Conservation (phyloP, 2,329 filamentous ascomycete genomes). For the Ophiocordyceps polyrhachis-furcata region DNA sequence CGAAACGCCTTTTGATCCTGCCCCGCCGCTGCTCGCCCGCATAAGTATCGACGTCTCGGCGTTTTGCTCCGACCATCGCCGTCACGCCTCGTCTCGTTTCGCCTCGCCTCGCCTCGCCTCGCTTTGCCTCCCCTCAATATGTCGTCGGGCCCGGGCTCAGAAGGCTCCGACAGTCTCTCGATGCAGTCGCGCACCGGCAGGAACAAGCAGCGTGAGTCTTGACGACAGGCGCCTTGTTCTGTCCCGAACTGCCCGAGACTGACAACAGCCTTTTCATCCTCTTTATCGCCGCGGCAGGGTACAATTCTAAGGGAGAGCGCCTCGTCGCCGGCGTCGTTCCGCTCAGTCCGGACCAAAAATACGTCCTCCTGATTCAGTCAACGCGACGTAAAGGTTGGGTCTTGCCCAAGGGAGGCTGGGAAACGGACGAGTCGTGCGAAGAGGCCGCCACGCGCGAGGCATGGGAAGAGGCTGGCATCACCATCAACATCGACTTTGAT, state of each 20-base stretch:
- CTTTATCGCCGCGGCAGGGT: conserved; percentile 39
- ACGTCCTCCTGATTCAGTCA: conserved; percentile 86
- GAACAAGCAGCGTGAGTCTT: conserved; percentile 60
- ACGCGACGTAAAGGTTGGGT: conserved; percentile 88
- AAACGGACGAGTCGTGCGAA: conserved; percentile 75
- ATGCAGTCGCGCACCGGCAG: conserved; percentile 63
- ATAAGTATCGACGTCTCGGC: background rate
- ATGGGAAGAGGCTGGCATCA: conserved; percentile 94
- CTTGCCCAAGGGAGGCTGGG: conserved; percentile 94
- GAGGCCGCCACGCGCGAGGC: conserved; percentile 79
- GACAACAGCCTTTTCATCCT: conserved; percentile 4
- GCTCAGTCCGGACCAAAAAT: conserved; percentile 65
- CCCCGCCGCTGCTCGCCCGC: conserved; percentile 2
- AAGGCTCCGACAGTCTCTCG: conserved; percentile 24
- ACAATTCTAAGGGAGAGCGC: conserved; percentile 79
- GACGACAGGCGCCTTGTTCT: background rate
- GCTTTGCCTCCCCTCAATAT: conserved; percentile 7
- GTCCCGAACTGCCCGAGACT: background rate
- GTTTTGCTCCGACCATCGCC: background rate
- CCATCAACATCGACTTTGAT: conserved; percentile 67
- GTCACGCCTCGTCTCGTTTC: background rate
- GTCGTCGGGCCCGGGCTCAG: conserved; percentile 19
- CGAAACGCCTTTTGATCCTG: conserved; percentile 4
- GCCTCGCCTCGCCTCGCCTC: background rate
- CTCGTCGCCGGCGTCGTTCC: conserved; percentile 91